Evolutionary conservation across 768 basidiomycete species (phyloP).

Genomic region (Phlebiopsis flavidoalba): DNA sequence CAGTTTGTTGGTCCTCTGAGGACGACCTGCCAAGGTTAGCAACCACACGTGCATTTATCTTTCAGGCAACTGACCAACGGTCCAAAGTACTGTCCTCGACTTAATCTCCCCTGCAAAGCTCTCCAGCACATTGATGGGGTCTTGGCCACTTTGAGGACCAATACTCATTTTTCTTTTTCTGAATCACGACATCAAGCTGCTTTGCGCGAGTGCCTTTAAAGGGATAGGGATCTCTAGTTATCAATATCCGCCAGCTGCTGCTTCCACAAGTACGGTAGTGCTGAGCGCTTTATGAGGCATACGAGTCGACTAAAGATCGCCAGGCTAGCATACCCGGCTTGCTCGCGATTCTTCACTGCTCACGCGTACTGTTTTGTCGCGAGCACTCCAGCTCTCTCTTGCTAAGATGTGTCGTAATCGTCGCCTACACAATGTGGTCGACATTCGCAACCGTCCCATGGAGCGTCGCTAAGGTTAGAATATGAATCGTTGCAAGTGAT

Average conservation of each 20-base stretch:
- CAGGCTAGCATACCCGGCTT: slow-evolving; percentile 63
- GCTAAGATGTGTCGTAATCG: slow-evolving; percentile 72
- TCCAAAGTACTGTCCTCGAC: slow-evolving; percentile 98
- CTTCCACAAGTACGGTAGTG: slow-evolving; percentile 86
- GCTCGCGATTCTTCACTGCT: slow-evolving; percentile 75
- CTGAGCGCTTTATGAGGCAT: slow-evolving; percentile 34
- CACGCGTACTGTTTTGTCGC: slow-evolving; percentile 65
- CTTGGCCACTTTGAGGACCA: slow-evolving; percentile 80
- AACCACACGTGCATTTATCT: neutral
- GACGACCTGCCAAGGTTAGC: neutral
- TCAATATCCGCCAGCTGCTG: slow-evolving; percentile 89
- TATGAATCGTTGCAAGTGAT: slow-evolving; percentile 26
- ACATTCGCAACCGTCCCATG: slow-evolving; percentile 25
- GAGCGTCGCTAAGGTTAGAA: slow-evolving; percentile 9
- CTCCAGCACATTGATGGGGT: slow-evolving; percentile 84
- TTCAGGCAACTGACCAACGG: slow-evolving; percentile 58
- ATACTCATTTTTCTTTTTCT: slow-evolving; percentile 82
- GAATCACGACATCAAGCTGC: slow-evolving; percentile 67
- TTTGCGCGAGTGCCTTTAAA: slow-evolving; percentile 78
- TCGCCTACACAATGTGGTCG: slow-evolving; percentile 37
- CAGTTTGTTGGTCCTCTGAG: slow-evolving; percentile 70
- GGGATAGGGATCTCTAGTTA: slow-evolving; percentile 78
- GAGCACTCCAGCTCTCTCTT: slow-evolving; percentile 69
- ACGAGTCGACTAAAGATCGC: slow-evolving; percentile 13
- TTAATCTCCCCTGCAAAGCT: slow-evolving; percentile 88